phyloP scores from a whole-genome alignment of 164 flowering plant genomes.

The Annona cherimola region DNA sequence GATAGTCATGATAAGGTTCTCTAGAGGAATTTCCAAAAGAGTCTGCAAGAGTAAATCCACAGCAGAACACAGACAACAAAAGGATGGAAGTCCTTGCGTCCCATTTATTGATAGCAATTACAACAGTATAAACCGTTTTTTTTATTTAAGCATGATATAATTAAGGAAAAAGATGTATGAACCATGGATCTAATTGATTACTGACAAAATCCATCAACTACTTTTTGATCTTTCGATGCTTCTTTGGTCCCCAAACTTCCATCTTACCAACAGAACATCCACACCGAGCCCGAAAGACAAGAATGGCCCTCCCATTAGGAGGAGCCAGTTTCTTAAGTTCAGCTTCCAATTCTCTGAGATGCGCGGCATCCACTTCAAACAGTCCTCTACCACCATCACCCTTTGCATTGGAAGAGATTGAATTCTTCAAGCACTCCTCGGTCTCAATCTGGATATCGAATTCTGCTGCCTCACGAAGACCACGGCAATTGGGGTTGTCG shows the following conservation, averaged over 20 bases:
- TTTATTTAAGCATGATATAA: neutral
- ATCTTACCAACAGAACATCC: constrained; percentile 83
- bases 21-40: neutral
- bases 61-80: neutral
- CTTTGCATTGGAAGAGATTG: constrained; percentile 19
- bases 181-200: neutral
- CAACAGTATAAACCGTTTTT: neutral
- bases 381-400: constrained; percentile 42
- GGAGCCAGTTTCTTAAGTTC: constrained; percentile 97
- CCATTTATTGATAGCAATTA: neutral
- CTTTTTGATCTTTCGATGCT: constrained; percentile 63
- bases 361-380: constrained; percentile 61
- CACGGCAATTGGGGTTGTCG: constrained; percentile 64
- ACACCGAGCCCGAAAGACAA: constrained; percentile 72
- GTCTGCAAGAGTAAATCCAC: neutral
- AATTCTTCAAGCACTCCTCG: constrained; percentile 66
- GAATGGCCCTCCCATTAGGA: constrained; percentile 78
- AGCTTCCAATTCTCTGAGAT: constrained; percentile 67
- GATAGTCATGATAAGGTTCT: neutral
- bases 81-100: neutral
- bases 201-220: constrained; percentile 18
- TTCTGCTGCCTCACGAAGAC: constrained; percentile 71
- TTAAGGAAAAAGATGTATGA: neutral
- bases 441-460: constrained; percentile 89
- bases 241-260: constrained; percentile 79